Conservation (phyloP, 2,329 filamentous ascomycete species). For the Fusarium euwallaceae region DNA sequence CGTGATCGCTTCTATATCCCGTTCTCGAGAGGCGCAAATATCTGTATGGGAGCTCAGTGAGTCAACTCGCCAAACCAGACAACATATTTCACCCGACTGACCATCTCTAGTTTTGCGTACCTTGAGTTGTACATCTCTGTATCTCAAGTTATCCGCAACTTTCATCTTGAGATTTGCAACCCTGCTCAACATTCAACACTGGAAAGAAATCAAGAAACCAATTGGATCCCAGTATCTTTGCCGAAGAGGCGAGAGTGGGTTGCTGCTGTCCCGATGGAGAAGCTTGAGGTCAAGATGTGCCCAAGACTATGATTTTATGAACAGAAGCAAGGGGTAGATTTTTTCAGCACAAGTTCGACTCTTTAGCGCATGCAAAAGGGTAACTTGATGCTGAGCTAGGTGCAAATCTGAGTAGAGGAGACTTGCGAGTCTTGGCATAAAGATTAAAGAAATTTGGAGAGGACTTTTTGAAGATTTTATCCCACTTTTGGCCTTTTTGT, state of each 20-base stretch:
- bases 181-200: too few relatives aligned
- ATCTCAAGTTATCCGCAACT: conserved; percentile 17
- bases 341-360: not conserved
- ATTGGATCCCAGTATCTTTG: conserved; percentile 34
- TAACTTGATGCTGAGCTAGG: not conserved
- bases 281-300: not conserved
- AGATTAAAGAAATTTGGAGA: not conserved
- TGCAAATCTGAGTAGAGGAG: not conserved
- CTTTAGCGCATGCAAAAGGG: not conserved
- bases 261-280: conserved; percentile 26
- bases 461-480: too few relatives aligned
- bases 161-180: not conserved
- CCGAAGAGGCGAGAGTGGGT: conserved; percentile 42
- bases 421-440: not conserved
- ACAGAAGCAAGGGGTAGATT: too few relatives aligned
- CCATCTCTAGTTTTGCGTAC: conserved; percentile 24
- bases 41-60: conserved; percentile 48
- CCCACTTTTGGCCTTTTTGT: too few relatives aligned
- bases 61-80: not conserved
- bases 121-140: conserved; percentile 31
- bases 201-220: not conserved
- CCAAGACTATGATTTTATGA: not conserved
- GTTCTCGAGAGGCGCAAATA: conserved; percentile 47
- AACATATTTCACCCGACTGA: not conserved
- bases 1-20: conserved; percentile 48